These are phyloP conservation scores for Macrophomina tecta DNA, from an alignment of 2,329 filamentous ascomycete genomes.

Conservation along the genomic window DNA sequence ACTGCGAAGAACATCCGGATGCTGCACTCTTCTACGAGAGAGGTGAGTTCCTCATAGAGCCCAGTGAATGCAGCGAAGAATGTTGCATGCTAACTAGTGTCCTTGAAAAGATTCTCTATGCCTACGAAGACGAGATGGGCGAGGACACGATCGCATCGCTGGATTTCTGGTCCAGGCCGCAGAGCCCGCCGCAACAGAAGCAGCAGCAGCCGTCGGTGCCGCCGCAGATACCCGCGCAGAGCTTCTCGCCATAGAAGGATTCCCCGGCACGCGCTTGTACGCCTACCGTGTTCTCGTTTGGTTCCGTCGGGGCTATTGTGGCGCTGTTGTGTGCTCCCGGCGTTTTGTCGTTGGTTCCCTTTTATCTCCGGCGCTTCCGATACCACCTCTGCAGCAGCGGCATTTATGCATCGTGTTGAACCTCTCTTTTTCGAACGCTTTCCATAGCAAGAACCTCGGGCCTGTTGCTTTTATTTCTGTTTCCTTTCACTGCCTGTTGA, in stretches of 20 bases:
- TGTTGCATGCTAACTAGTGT: no score
- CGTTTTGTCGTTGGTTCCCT: conserved; percentile 23
- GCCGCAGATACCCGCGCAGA: conserved; percentile 26
- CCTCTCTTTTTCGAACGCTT: conserved; percentile 12
- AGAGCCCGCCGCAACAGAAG: conserved; percentile 28
- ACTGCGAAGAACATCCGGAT: conserved; percentile 96
- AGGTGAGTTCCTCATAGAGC: conserved; percentile 65
- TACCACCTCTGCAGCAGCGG: conserved; percentile 26
- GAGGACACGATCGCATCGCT: conserved; percentile 93
- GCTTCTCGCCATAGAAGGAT: conserved; percentile 25
- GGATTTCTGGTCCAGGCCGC: conserved; percentile 80
- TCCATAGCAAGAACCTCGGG: conserved; percentile 17
- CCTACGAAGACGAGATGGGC: conserved; percentile 93
- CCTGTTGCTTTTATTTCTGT: conserved; percentile 15
- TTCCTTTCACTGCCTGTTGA: conserved; percentile 22
- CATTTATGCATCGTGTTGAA: conserved; percentile 26
- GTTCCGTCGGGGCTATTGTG: conserved; percentile 16
- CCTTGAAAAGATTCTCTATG: conserved; percentile 81
- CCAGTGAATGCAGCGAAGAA: not conserved
- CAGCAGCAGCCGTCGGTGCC: conserved; percentile 22
- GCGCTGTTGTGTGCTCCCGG: conserved; percentile 17
- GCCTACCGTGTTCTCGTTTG: conserved; percentile 23
- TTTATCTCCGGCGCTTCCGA: conserved; percentile 26
- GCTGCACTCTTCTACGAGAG: conserved; percentile 94
- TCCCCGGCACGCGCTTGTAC: conserved; percentile 16